Evolutionary conservation across 2,329 filamentous ascomycete species (phyloP).

Genomic region (Daldinia eschscholtzii): DNA sequence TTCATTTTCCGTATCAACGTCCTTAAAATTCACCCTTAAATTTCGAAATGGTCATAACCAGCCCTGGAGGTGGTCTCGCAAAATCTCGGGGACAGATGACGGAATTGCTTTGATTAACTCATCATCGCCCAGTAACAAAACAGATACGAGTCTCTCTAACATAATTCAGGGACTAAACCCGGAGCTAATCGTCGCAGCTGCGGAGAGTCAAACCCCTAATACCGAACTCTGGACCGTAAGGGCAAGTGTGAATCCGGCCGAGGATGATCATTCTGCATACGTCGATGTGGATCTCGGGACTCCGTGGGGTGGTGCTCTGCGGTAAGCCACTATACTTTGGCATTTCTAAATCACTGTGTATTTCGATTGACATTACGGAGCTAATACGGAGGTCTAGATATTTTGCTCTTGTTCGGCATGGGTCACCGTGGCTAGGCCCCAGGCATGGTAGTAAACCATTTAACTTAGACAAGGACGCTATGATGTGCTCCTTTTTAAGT

Average conservation of each 20-base stretch:
- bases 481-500: constrained; percentile 83
- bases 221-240: constrained; percentile 79
- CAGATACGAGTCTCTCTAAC: constrained; percentile 60
- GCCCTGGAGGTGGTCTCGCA: constrained; percentile 78
- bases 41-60: constrained; percentile 67
- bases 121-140: constrained; percentile 47
- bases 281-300: constrained; percentile 70
- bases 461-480: constrained; percentile 78
- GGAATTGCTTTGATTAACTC: constrained; percentile 69
- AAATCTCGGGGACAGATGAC: constrained; percentile 73
- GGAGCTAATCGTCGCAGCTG: constrained; percentile 65
- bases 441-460: constrained; percentile 80
- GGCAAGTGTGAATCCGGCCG: constrained; percentile 66
- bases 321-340: constrained; percentile 55
- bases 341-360: not conserved
- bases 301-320: constrained; percentile 69
- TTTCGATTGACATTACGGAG: not conserved
- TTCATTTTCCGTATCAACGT: constrained; percentile 61
- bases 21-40: constrained; percentile 77
- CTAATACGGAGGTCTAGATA: constrained; percentile 64
- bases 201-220: constrained; percentile 74
- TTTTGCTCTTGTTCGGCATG: constrained; percentile 84
- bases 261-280: constrained; percentile 69
- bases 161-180: constrained; percentile 71
- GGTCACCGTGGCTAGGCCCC: constrained; percentile 89